Conservation (phyloP, 441 rosid species). For the Manihot esculenta region DNA sequence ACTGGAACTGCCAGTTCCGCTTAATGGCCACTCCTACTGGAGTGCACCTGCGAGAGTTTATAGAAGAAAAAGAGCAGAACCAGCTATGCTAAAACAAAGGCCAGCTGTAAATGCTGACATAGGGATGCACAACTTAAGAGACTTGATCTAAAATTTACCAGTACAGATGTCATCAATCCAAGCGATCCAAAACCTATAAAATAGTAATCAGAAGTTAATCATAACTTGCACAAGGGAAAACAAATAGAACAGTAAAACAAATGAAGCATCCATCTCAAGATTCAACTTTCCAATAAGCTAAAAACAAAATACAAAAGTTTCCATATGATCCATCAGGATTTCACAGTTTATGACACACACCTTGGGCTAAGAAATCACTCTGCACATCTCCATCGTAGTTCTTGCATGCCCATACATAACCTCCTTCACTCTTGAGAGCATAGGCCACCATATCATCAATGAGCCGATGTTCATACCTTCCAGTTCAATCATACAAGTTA, state of each 20-base stretch:
- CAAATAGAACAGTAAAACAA: background rate
- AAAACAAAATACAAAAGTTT: background rate
- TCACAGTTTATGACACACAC: slow-evolving; percentile 32
- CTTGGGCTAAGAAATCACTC: slow-evolving; percentile 95
- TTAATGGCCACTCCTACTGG: too few species aligned
- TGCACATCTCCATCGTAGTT: slow-evolving; percentile 96
- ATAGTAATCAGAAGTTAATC: slow-evolving; percentile 18
- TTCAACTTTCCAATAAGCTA: background rate
- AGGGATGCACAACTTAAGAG: background rate
- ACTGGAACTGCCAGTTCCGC: too few species aligned
- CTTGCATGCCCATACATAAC: slow-evolving; percentile 95
- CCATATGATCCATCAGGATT: background rate
- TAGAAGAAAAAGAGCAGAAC: background rate
- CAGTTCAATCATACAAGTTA: slow-evolving; percentile 23
- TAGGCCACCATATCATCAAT: slow-evolving; percentile 96
- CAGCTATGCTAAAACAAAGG: background rate
- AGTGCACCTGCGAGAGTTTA: background rate
- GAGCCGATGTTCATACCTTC: slow-evolving; percentile 88
- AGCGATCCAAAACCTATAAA: slow-evolving; percentile 84
- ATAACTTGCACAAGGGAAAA: background rate
- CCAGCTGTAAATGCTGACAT: background rate
- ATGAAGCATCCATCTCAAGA: background rate
- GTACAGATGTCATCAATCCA: slow-evolving; percentile 88
- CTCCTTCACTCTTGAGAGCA: slow-evolving; percentile 83
- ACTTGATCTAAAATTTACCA: slow-evolving; percentile 44